phyloP scores from a whole-genome alignment of 805 yeast species.

The Barnettozyma californica region DNA sequence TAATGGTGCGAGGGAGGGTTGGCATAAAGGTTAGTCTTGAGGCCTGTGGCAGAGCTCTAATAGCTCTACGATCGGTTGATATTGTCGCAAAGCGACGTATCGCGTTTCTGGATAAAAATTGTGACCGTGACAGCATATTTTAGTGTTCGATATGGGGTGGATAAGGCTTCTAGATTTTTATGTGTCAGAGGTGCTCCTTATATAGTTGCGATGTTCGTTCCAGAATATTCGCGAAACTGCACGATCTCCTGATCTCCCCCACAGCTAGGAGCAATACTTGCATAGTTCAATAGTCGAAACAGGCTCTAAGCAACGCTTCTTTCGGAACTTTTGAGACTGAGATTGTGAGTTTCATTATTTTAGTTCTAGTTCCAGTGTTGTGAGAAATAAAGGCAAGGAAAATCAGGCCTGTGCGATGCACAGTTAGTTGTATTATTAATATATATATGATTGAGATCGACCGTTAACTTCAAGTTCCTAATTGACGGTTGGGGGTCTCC shows the following conservation, averaged over 20 bases:
- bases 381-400: too few species aligned
- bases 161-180: background rate
- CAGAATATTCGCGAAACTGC: conserved; percentile 6
- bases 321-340: too few species aligned
- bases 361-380: too few species aligned
- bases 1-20: background rate
- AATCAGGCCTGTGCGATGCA: too few species aligned
- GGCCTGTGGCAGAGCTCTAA: background rate
- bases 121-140: conserved; percentile 3
- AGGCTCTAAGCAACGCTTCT: too few species aligned
- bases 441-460: background rate
- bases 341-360: too few species aligned
- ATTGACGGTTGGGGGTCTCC: background rate
- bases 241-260: background rate
- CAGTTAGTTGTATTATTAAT: too few species aligned
- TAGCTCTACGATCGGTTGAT: conserved; percentile 2
- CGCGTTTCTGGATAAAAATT: background rate
- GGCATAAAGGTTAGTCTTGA: background rate
- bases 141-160: background rate
- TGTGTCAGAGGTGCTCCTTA: conserved; percentile 6
- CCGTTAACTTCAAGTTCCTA: background rate
- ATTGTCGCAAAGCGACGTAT: background rate
- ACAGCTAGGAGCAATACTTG: background rate
- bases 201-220: conserved; percentile 1
- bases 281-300: too few species aligned